Evolutionary conservation across 352 stramenopile genomes (phyloP).

Genomic region (Phytophthora rubi): DNA sequence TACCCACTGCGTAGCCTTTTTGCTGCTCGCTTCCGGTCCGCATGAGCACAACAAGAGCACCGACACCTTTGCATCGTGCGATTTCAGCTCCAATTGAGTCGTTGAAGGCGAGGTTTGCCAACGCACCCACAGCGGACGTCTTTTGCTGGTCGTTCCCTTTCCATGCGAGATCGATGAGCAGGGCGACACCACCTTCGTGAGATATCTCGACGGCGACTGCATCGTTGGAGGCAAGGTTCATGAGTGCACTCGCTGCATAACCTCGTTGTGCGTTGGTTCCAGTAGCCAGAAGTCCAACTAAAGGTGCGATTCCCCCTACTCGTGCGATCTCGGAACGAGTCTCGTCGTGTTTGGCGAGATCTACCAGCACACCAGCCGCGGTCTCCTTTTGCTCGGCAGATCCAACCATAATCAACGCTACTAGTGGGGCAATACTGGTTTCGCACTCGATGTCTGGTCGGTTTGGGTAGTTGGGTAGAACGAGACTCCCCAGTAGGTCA

Average conservation of each 20-base stretch:
- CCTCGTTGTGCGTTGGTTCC: conserved; percentile 4
- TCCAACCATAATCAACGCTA: conserved; percentile 1
- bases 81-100: conserved; percentile 1
- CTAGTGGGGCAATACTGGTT: neutral
- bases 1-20: neutral
- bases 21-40: conserved; percentile 2
- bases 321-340: neutral
- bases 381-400: conserved; percentile 11
- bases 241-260: neutral
- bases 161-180: conserved; percentile 1
- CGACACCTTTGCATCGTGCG: neutral
- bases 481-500: neutral
- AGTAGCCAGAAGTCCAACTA: neutral
- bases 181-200: conserved; percentile 1
- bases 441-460: conserved; percentile 1
- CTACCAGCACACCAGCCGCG: neutral
- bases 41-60: neutral
- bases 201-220: neutral
- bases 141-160: conserved; percentile 1
- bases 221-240: neutral
- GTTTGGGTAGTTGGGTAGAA: conserved; percentile 3
- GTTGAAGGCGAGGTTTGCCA: neutral
- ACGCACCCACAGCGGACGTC: neutral
- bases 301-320: neutral
- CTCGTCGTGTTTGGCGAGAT: conserved; percentile 2